Evolutionary conservation across 352 stramenopile genomes (phyloP), one percentile per base, ranked within the genome.

Genomic region (Phytophthora multivora): DNA sequence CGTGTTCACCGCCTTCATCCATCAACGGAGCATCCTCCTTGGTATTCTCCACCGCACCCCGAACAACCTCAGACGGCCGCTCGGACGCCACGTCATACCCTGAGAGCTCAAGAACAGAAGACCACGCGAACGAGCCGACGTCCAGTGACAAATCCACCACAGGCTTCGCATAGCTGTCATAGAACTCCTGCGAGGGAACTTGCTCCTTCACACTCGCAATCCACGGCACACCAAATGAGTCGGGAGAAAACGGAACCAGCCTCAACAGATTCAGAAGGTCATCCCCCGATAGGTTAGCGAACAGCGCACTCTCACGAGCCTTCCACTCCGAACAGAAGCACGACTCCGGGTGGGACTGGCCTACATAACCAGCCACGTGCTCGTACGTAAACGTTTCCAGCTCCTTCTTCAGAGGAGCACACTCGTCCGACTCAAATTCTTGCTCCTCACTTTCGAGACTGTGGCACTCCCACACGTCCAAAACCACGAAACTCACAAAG

Each of bases 291-390:
- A 59, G 23, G 30, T 50, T 75, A 2, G 49, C 46, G 5, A 79
- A 54, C 33, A 82, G 30, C 1, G 50, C 54, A 36, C 45, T 78
- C 41, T 86, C 69, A 12, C 75, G 67, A 25, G 60, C 19, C 19
- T 69, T 79, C 77, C 77, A 86, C 40, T 80, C 75, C 13, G 42
- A 57, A 28, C 77, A 86, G 36, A 86, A 82, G 49, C 69, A 83
- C 13, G 49, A 39, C 6, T 75, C 50, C 9, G 63, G 23, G 46
- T 86, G 66, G 13, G 66, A 66, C 31, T 77, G 69, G 4, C 33
- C 33, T 26, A 52, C 26, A 56, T 79, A 79, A 8, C 63, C 59
- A 31, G 53, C 52, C 11, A 79, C 46, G 15, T 39, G 60, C 21
- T 53, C 58, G 25, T 76, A 59, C 18, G 67, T 69, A 26, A 86